These are phyloP conservation scores for Globomyces pollinis-pini DNA, from an alignment of 192 early-diverging fungal species.

Conservation along the genomic window DNA sequence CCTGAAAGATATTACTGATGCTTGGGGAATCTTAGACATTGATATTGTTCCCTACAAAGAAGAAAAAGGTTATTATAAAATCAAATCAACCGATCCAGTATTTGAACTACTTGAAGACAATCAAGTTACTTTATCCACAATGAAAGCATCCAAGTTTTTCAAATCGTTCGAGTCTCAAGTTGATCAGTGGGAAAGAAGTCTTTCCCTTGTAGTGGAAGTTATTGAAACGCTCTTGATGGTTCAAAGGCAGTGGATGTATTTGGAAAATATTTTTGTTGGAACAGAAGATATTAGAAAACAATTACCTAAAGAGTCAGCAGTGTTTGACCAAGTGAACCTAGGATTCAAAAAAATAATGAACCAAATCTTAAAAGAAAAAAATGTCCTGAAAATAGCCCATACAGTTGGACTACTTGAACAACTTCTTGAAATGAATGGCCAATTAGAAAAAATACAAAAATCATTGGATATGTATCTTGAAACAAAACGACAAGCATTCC, in stretches of 20 bases:
- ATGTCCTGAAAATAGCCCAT: constrained; percentile 44
- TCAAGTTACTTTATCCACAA: constrained; percentile 52
- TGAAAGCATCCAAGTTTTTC: constrained; percentile 53
- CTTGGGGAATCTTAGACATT: constrained; percentile 41
- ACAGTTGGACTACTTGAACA: constrained; percentile 31
- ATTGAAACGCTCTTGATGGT: constrained; percentile 45
- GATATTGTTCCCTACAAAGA: constrained; percentile 57
- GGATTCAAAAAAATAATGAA: constrained; percentile 41
- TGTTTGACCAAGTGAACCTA: constrained; percentile 44
- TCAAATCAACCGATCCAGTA: constrained; percentile 40
- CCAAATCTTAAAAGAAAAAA: constrained; percentile 34
- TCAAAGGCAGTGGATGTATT: constrained; percentile 56
- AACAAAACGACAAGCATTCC: constrained; percentile 52
- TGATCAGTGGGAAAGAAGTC: constrained; percentile 48
- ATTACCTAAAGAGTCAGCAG: constrained; percentile 46
- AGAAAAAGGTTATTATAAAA: constrained; percentile 48
- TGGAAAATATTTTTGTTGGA: constrained; percentile 55
- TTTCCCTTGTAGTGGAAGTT: constrained; percentile 48
- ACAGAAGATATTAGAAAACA: constrained; percentile 55
- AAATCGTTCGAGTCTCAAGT: constrained; percentile 46
- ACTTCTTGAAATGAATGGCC: constrained; percentile 47
- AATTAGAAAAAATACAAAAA: constrained; percentile 57
- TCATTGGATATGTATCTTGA: constrained; percentile 56
- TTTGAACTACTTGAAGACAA: constrained; percentile 56
- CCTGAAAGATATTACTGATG: constrained; percentile 29